Conservation (phyloP, 179 eudicot species). For the Beta corolliflora region DNA sequence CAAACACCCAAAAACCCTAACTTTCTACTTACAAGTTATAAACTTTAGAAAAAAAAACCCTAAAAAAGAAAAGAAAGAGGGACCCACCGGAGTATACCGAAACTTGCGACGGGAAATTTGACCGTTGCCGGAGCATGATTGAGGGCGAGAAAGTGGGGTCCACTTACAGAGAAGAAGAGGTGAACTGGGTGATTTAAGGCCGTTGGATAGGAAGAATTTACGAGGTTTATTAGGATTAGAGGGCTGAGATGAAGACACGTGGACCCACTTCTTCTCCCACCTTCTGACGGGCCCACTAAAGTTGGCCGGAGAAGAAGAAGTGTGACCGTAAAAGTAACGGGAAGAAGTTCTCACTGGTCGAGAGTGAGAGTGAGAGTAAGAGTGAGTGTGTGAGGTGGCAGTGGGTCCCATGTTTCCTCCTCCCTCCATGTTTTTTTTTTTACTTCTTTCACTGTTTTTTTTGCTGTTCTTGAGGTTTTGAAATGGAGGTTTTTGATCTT, state of each 20-base stretch:
- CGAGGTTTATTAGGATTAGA: constrained; percentile 31
- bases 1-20: background rate
- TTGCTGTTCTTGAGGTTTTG: background rate
- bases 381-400: constrained; percentile 2
- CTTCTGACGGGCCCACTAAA: constrained; percentile 80
- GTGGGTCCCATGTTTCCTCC: constrained; percentile 26
- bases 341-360: constrained; percentile 36
- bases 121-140: constrained; percentile 12
- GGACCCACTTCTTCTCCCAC: constrained; percentile 95
- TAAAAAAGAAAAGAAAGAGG: background rate
- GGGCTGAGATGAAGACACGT: constrained; percentile 46
- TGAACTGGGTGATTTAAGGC: constrained; percentile 12
- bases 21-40: background rate
- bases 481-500: too few species aligned
- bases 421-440: constrained; percentile 29
- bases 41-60: background rate
- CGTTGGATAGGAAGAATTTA: constrained; percentile 35
- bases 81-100: constrained; percentile 43
- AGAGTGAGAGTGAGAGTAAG: constrained; percentile 12
- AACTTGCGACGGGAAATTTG: constrained; percentile 26
- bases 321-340: constrained; percentile 26
- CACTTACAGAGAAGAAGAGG: constrained; percentile 71
- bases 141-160: constrained; percentile 59
- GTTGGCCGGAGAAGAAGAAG: constrained; percentile 38
- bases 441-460: background rate